Evolutionary conservation across 768 basidiomycete species (phyloP), one percentile per base, ranked within the genome.

Genomic region (Russula griseocarnosa): DNA sequence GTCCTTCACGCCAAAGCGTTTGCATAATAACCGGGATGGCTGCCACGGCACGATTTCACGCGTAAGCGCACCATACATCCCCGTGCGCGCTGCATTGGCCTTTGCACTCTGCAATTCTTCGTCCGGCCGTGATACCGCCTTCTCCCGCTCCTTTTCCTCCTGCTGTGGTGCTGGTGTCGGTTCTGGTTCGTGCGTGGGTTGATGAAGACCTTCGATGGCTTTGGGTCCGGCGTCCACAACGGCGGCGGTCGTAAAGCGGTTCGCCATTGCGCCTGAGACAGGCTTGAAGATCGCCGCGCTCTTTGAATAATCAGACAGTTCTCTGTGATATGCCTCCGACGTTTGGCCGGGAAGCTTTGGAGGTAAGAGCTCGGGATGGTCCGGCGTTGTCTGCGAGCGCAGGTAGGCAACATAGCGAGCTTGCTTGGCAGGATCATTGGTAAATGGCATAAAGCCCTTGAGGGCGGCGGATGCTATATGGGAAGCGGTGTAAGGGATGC

Each of bases 281-380:
- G 97, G 97, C 70, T 93, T 93, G 78, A 98, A 98, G 32, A 98
- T 83, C 28, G 82, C 76, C 0, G 96, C 96, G 0, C 93, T 82
- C 72, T 94, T 92, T 2, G 90, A 84, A 67, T 93, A 98, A 69
- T 96, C 93, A 47, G 79, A 79, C 34, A 96, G 76, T 73, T 99
- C 97, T 67, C 86, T 86, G 69, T 88, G 84, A 73, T 91, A 92
- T 24, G 84, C 84, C 32, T 89, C 85, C 7, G 78, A 75, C 14
- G 74, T 79, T 72, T 94, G 90, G 0, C 76, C 79, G 0, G 84
- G 81, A 5, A 82, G 82, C 18, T 79, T 73, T 0, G 85, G 81
- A 20, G 85, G 78, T 0, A 82, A 78, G 18, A 72, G 67, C 2
- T 75, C 75, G 7, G 79, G 74, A n/a, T 73, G 69, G 46, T 77